A percentile compares a stretch with the other conserved stretches of the same genome.
Conservation (phyloP, 805 yeast genomes). For the Kodamaea jinghongensis region DNA sequence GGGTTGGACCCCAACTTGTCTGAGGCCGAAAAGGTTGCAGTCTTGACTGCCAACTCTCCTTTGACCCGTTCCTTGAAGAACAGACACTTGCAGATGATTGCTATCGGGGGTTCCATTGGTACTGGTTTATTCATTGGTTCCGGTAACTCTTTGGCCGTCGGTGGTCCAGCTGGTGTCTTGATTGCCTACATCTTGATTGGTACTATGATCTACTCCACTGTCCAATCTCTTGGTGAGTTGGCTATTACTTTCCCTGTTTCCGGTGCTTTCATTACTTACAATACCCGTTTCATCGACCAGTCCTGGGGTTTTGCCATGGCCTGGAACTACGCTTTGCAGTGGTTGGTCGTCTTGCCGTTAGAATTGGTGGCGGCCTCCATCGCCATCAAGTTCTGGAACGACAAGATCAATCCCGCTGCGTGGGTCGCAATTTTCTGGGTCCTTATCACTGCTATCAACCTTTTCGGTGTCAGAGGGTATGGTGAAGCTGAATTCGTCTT, state of each 20-base stretch:
- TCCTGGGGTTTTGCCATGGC: conserved; percentile 72
- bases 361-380: conserved; percentile 65
- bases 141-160: conserved; percentile 55
- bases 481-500: conserved; percentile 67
- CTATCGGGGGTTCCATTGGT: conserved; percentile 82
- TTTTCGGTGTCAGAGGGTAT: conserved; percentile 55
- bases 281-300: conserved; percentile 65
- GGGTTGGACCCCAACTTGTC: conserved; percentile 46
- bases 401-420: conserved; percentile 49
- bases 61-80: conserved; percentile 51
- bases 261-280: conserved; percentile 48
- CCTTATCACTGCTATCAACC: conserved; percentile 45
- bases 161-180: conserved; percentile 67
- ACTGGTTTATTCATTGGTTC: conserved; percentile 80
- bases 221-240: conserved; percentile 46
- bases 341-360: conserved; percentile 62
- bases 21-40: conserved; percentile 46
- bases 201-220: conserved; percentile 34
- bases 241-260: conserved; percentile 43
- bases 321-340: conserved; percentile 66
- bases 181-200: conserved; percentile 40
- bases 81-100: conserved; percentile 77
- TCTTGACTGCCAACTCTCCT: conserved; percentile 45
- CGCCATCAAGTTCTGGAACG: conserved; percentile 53
- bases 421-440: conserved; percentile 58